Conservation (phyloP, 352 stramenopile species). For the Phytophthora lateralis region DNA sequence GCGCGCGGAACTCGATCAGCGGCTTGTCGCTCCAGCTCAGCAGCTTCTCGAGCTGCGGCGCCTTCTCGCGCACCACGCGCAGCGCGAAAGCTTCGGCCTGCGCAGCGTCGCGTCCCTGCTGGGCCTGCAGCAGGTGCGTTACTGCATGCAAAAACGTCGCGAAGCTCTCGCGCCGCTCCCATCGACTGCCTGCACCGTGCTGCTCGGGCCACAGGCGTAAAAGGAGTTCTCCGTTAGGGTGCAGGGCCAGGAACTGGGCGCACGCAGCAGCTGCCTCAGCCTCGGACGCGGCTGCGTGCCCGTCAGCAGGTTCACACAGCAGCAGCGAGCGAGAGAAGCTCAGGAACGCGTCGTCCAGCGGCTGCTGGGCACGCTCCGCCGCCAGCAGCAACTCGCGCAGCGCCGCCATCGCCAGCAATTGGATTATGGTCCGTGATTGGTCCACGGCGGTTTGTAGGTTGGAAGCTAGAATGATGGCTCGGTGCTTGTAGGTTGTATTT, state of each 20-base stretch:
- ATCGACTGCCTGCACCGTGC: slow-evolving; percentile 52
- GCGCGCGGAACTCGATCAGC: slow-evolving; percentile 70
- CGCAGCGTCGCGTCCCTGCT: slow-evolving; percentile 28
- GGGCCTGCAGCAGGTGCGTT: slow-evolving; percentile 45
- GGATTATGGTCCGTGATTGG: slow-evolving; percentile 9
- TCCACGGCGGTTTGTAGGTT: not conserved
- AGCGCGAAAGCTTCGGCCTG: slow-evolving; percentile 70
- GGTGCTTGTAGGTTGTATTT: no score
- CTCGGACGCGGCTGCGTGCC: not conserved
- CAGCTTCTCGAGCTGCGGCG: slow-evolving; percentile 64
- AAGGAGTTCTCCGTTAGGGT: slow-evolving; percentile 61
- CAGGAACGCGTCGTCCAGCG: slow-evolving; percentile 58
- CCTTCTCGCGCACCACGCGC: slow-evolving; percentile 73
- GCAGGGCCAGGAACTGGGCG: slow-evolving; percentile 55
- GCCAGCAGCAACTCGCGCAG: slow-evolving; percentile 76
- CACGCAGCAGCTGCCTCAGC: slow-evolving; percentile 17
- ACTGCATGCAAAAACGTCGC: slow-evolving; percentile 69
- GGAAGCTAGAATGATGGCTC: no score
- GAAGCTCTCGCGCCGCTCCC: slow-evolving; percentile 72
- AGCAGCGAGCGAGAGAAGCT: slow-evolving; percentile 40
- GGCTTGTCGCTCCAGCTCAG: slow-evolving; percentile 89
- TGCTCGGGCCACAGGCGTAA: slow-evolving; percentile 72
- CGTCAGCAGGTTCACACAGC: not conserved
- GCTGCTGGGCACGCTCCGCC: slow-evolving; percentile 59
- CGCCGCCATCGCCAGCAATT: slow-evolving; percentile 17